Base-by-base conservation (phyloP, 2,329 filamentous ascomycete genomes). In the Arthrobotrys sinensis region DNA sequence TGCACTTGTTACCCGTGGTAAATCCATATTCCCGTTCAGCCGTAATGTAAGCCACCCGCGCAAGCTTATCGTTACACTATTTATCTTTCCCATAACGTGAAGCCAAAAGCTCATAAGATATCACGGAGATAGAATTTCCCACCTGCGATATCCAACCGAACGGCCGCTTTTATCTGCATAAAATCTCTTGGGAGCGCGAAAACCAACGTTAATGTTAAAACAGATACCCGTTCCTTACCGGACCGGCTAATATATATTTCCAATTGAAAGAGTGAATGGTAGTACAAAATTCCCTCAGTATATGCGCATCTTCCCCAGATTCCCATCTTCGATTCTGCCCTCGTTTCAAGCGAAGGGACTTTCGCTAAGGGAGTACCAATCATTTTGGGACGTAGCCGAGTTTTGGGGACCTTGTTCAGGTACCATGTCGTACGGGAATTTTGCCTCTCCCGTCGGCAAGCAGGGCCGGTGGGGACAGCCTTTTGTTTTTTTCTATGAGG, bases 221-320 rank as follows among this genome's bases (percentile, higher is more conserved):
- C 19, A 40, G 38, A 45, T 12, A 24, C 28, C 21, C 16, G 16
- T 14, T 6, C 19, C 19, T 28, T 28, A 48, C 10, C 45, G 19
- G 16, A 10, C 62, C 32, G 32, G 45, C 62, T 65, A 65, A 65
- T 65, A 36, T 65, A 24, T 65, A 12, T 34, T 46, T 43, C 57
- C n/a, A 21, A 16, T 43, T 48, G 40, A 55, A 34, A 43, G 24
- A 19, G 1, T 6, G 28, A 2, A 63, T 14, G 6, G 57, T 63
- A 36, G 4, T 21, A 65, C 45, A 65, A 57, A 69, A 69, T 62
- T 69, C 65, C 65, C 65, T 68, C 65, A 55, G 12, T n/a, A 38
- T 14, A 2, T 38, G 36, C 8, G 36, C 36, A 14, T 38, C 6
- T 38, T 38, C 40, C 21, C 40, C 16, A 24, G 36, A 32, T 45